Evolutionary conservation across 2,329 filamentous ascomycete species (phyloP).

Genomic region (Fusarium sp.): DNA sequence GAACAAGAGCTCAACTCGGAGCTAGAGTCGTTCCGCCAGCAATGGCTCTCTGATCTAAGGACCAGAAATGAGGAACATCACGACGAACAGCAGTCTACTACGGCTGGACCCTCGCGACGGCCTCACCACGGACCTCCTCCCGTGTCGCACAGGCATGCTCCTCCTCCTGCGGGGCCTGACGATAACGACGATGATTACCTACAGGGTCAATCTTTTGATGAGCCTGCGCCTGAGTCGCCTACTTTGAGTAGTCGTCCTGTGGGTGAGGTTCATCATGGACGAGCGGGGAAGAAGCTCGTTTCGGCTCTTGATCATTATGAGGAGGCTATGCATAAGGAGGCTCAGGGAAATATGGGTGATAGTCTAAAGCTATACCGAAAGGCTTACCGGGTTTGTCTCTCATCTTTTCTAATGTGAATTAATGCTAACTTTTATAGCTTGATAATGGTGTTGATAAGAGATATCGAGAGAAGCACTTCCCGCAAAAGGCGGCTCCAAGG

Average conservation of each 20-base stretch:
- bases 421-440: conserved; percentile 61
- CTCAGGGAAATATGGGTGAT: conserved; percentile 83
- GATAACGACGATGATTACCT: conserved; percentile 51
- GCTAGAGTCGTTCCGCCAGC: conserved; percentile 82
- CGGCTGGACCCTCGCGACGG: conserved; percentile 25
- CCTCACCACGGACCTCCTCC: conserved; percentile 35
- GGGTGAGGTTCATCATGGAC: conserved; percentile 23
- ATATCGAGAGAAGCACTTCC: conserved; percentile 93
- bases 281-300: conserved; percentile 58
- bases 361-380: conserved; percentile 87
- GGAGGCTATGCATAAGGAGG: conserved; percentile 86
- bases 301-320: conserved; percentile 94
- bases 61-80: conserved; percentile 47
- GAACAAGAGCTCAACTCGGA: conserved; percentile 66
- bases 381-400: conserved; percentile 77
- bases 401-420: no score
- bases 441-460: conserved; percentile 82
- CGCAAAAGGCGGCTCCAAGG: conserved; percentile 52
- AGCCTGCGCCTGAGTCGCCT: conserved; percentile 15
- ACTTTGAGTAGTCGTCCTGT: neutral
- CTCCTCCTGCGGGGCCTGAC: conserved; percentile 19
- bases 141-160: conserved; percentile 33
- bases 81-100: conserved; percentile 20
- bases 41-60: conserved; percentile 84
- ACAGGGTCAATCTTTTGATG: conserved; percentile 48